Evolutionary conservation across 148 eudicot species (phyloP).

Genomic region (Heliosperma pusillum): DNA sequence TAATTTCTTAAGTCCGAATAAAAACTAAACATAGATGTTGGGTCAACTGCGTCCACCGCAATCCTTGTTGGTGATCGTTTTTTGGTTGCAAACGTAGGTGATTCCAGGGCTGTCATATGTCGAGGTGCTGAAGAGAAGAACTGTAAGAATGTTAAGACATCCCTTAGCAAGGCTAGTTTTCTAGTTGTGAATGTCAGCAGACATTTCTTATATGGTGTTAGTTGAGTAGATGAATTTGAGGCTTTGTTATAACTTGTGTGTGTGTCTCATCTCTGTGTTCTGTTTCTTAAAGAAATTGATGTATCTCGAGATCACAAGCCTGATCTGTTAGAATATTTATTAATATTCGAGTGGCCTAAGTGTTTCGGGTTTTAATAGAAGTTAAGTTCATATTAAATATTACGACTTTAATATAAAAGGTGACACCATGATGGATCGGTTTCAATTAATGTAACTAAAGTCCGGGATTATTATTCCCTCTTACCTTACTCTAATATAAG

Average conservation of each 20-base stretch:
- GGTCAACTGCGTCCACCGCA: slow-evolving; percentile 98
- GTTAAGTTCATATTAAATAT: no score
- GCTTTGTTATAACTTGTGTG: background rate
- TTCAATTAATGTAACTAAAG: no score
- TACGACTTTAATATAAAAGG: no score
- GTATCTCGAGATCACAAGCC: slow-evolving; percentile 99
- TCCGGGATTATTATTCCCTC: no score
- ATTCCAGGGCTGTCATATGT: slow-evolving; percentile 94
- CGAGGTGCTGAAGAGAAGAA: slow-evolving; percentile 77
- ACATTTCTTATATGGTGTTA: background rate
- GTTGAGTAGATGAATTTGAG: background rate
- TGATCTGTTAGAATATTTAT: no score
- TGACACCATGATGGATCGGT: no score
- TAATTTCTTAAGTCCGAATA: slow-evolving; percentile 91
- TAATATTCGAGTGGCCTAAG: no score
- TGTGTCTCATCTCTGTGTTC: background rate
- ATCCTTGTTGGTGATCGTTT: slow-evolving; percentile 95
- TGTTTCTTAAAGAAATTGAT: slow-evolving; percentile 63
- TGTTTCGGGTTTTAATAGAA: no score
- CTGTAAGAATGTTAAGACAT: slow-evolving; percentile 3
- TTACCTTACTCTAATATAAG: no score
- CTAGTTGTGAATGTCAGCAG: background rate
- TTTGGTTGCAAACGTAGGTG: slow-evolving; percentile 96
- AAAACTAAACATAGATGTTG: slow-evolving; percentile 85
- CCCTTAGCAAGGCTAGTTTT: background rate